Percentiles rank a stretch among this genome's conserved stretches.
phyloP scores from a whole-genome alignment of 371 early-diverging fungal species.

The Phascolomyces articulosus region DNA sequence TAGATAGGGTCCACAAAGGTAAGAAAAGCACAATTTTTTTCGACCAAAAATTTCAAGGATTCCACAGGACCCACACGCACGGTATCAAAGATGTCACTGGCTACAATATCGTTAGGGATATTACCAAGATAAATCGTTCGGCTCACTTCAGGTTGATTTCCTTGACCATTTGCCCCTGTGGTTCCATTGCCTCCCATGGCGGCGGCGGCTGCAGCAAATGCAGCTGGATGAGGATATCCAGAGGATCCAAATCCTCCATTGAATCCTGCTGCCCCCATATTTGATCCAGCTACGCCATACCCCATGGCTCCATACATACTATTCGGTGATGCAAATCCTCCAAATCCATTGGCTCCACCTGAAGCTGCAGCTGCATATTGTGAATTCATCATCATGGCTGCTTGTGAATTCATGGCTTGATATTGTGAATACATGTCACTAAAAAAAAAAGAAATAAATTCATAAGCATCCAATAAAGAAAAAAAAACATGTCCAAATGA shows the following conservation, averaged over 20 bases:
- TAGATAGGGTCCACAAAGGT: conserved; percentile 73
- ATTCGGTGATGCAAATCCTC: conserved; percentile 8
- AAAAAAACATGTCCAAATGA: neutral
- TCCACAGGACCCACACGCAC: conserved; percentile 79
- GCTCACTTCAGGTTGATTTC: conserved; percentile 3
- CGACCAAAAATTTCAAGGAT: conserved; percentile 69
- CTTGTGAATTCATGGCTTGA: conserved; percentile 20
- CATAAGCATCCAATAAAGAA: neutral
- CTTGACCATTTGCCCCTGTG: neutral
- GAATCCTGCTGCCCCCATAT: conserved; percentile 4
- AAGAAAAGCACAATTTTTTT: conserved; percentile 81
- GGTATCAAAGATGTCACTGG: conserved; percentile 72
- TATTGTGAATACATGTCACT: conserved; percentile 28
- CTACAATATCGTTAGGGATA: conserved; percentile 59
- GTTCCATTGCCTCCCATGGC: neutral
- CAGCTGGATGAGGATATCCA: neutral
- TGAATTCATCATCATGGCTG: conserved; percentile 21
- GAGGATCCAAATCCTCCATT: conserved; percentile 4
- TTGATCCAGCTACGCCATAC: conserved; percentile 7
- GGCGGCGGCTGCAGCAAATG: neutral
- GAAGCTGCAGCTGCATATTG: conserved; percentile 10
- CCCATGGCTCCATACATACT: conserved; percentile 20
- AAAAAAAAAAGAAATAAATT: neutral
- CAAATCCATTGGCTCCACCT: neutral
- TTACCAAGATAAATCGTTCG: conserved; percentile 85